These are phyloP conservation scores for Zizania palustris DNA, from an alignment of 202 grass and related monocot species.

Conservation along the genomic window DNA sequence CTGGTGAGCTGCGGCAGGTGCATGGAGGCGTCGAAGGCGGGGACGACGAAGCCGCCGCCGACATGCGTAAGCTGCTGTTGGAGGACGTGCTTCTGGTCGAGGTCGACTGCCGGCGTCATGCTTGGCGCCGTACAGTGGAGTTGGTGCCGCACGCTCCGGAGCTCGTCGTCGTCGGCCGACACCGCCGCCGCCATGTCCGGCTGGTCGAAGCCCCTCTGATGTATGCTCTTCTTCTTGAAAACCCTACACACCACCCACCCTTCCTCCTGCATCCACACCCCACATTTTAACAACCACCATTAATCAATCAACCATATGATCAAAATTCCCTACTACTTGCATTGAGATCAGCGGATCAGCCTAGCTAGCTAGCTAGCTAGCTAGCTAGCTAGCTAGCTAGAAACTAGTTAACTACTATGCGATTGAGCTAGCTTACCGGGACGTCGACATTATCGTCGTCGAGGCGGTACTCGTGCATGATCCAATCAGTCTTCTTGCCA, in stretches of 20 bases:
- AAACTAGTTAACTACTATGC: neutral
- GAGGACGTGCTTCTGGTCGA: slow-evolving; percentile 54
- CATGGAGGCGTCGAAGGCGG: slow-evolving; percentile 53
- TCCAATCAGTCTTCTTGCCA: slow-evolving; percentile 91
- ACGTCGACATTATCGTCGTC: slow-evolving; percentile 44
- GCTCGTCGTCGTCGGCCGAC: slow-evolving; percentile 52
- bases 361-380: neutral
- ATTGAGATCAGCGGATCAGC: no score
- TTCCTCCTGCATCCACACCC: slow-evolving; percentile 61
- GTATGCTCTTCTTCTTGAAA: slow-evolving; percentile 92
- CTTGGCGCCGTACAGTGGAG: slow-evolving; percentile 10
- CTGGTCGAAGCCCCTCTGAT: slow-evolving; percentile 54
- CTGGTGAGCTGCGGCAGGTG: slow-evolving; percentile 76
- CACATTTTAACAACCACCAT: slow-evolving; percentile 13
- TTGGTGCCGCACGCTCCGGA: slow-evolving; percentile 13
- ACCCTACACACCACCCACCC: slow-evolving; percentile 97
- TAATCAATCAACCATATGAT: neutral
- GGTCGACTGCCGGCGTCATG: slow-evolving; percentile 29
- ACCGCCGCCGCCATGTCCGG: slow-evolving; percentile 42
- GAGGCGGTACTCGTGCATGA: slow-evolving; percentile 98
- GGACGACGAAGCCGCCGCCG: slow-evolving; percentile 32
- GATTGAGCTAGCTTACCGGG: neutral
- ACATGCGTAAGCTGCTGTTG: slow-evolving; percentile 52
- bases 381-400: neutral
- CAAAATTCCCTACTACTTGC: neutral